Base-by-base conservation (phyloP, 192 early-diverging fungal genomes). In the Entomortierella lignicola region DNA sequence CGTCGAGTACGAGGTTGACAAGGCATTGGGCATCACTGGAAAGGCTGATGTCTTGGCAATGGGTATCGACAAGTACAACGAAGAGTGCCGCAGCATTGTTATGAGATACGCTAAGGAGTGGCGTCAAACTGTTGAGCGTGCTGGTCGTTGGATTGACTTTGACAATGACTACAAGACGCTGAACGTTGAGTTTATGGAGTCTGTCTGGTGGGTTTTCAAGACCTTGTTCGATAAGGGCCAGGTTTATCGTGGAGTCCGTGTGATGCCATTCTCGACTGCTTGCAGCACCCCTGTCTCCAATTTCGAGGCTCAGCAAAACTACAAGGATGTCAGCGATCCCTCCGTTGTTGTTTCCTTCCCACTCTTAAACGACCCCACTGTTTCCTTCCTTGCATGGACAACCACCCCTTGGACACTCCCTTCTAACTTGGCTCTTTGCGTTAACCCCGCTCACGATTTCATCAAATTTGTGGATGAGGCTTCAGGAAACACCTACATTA, bases 91-190 rank as follows among this genome's bases (percentile, higher is more conserved):
- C 60, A 82, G 91, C 48, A 98, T 99, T 81, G 98, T 99, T 32
- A 99, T 99, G 98, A 85, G 87, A 68, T 99, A 98, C 73, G 84
- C 94, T 23, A 74, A 66, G 18, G 98, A 98, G 72, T 99, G 98
- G 98, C 92, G 94, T 77, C 66, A 72, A 54, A 98, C 98, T 11
- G 93, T 99, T 66, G 95, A 95, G 66, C 92, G 98, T 58, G 92
- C 98, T 73, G 98, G 96, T 51, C 95, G 98, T 53, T 99, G 98
- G 98, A 99, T 99, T 74, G 98, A 99, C 82, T 99, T 99, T 77
- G 92, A 97, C 85, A 98, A 99, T 83, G 98, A 97, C 85, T 99
- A 99, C 89, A 99, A 99, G 86, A 98, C 98, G 13, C 83, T 99
- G 59, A 92, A 99, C 83, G 87, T 92, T 55, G 82, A 92, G 55